Conservation (phyloP, 2,329 filamentous ascomycete genomes). For the Pseudogymnoascus sp. region DNA sequence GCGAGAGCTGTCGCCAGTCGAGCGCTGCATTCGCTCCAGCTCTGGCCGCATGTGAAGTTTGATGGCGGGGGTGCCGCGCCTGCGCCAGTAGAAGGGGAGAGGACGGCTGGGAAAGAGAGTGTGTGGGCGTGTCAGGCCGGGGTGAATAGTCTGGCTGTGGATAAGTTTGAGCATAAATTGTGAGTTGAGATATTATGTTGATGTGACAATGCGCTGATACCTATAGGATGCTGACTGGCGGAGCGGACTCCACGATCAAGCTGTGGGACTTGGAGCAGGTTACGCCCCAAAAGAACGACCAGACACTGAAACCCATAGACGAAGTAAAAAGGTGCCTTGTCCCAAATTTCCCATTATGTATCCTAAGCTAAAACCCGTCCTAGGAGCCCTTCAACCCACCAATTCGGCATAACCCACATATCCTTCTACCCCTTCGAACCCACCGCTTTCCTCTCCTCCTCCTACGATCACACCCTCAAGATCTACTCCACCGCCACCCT, state of each 20-base stretch:
- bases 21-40: constrained; percentile 62
- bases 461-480: constrained; percentile 72
- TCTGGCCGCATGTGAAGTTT: constrained; percentile 62
- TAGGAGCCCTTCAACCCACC: constrained; percentile 42
- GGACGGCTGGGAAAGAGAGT: constrained; percentile 16
- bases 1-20: constrained; percentile 57
- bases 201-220: constrained; percentile 10
- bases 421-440: constrained; percentile 75
- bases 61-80: constrained; percentile 47
- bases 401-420: constrained; percentile 67
- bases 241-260: constrained; percentile 75
- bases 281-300: constrained; percentile 36
- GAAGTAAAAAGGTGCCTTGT: constrained; percentile 37
- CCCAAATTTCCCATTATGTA: constrained; percentile 12
- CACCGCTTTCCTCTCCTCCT: constrained; percentile 67
- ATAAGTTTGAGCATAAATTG: constrained; percentile 74
- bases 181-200: constrained; percentile 31
- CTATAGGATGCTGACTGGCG: constrained; percentile 69
- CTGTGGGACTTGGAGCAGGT: constrained; percentile 77
- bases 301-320: constrained; percentile 48
- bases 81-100: constrained; percentile 14
- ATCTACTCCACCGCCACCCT: constrained; percentile 63
- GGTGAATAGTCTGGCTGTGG: constrained; percentile 71
- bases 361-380: constrained; percentile 23
- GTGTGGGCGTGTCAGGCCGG: constrained; percentile 67